A percentile compares a stretch with the other conserved stretches of the same genome.
Evolutionary conservation across 208 protist species (phyloP).

Genomic region (Acanthamoeba sp.): DNA sequence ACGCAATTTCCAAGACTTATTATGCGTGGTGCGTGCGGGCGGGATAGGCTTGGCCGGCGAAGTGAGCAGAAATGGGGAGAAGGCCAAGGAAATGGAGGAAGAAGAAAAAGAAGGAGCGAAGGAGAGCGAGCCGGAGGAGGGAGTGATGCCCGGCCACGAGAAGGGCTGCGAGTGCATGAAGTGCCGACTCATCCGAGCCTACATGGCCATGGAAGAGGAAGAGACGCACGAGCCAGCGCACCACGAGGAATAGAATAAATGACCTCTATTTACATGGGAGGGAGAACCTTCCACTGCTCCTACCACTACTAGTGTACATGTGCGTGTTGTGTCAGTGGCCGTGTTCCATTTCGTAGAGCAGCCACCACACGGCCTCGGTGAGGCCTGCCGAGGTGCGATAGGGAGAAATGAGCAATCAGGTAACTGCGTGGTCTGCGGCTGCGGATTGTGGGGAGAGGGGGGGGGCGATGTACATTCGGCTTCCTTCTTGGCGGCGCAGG

Average conservation of each 20-base stretch:
- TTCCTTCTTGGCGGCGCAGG: neutral
- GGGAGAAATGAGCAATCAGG: neutral
- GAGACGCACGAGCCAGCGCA: no score
- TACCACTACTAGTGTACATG: neutral
- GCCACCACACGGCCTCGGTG: slow-evolving; percentile 46
- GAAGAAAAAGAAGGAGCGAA: neutral
- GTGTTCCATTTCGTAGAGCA: slow-evolving; percentile 52
- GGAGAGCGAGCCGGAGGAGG: neutral
- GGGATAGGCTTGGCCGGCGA: no score
- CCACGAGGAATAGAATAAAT: no score
- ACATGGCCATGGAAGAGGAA: neutral
- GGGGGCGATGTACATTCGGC: neutral
- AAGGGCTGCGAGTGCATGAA: neutral
- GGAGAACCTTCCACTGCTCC: no score
- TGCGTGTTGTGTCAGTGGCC: neutral
- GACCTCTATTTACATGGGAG: no score
- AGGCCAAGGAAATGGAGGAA: no score
- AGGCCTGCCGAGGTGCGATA: neutral
- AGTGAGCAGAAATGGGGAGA: no score
- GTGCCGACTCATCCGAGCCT: slow-evolving; percentile 15
- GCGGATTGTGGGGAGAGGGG: neutral
- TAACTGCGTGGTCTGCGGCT: no score
- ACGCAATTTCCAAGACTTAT: neutral
- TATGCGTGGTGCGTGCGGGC: neutral
- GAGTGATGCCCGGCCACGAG: neutral